These are phyloP conservation scores for Trebouxiophyceae sp. DNA, from an alignment of 163 green algal genomes.

Conservation along the genomic window DNA sequence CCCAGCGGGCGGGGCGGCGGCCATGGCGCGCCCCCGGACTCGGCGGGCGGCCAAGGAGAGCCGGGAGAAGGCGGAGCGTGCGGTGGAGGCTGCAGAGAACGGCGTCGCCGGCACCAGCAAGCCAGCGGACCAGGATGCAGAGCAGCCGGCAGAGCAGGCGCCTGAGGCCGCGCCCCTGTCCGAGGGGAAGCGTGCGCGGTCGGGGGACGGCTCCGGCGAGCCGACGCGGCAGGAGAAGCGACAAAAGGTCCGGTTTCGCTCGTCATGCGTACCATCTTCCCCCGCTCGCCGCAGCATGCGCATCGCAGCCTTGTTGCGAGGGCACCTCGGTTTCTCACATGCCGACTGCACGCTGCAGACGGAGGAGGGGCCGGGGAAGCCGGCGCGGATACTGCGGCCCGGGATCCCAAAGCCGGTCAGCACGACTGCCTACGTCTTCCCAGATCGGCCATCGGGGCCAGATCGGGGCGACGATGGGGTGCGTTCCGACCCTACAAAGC, in stretches of 20 bases:
- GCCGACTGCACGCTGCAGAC: too few relatives aligned
- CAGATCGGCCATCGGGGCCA: constrained; percentile 43
- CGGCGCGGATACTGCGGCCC: constrained; percentile 16
- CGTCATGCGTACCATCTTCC: too few relatives aligned
- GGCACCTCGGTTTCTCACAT: too few relatives aligned
- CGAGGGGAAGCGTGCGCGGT: too few relatives aligned
- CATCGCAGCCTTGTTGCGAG: too few relatives aligned
- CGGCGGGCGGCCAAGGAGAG: background rate
- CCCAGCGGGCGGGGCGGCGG: too few relatives aligned
- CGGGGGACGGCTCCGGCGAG: too few relatives aligned
- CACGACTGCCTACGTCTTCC: constrained; percentile 34
- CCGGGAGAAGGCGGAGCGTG: background rate
- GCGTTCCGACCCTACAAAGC: background rate
- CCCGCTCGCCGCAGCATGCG: too few relatives aligned
- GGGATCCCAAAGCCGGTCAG: constrained; percentile 35
- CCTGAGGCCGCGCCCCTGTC: background rate
- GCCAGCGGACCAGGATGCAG: background rate
- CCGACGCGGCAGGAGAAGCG: too few relatives aligned
- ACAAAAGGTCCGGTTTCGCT: too few relatives aligned
- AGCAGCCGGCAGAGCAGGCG: background rate
- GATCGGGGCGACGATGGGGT: constrained; percentile 55
- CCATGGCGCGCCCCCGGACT: background rate
- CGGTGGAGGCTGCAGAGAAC: background rate
- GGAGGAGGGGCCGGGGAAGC: too few relatives aligned
- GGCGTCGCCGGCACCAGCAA: background rate